Evolutionary conservation across 1,139 yeast genomes (phyloP).

Genomic region (Casaregolazyma suthepensis): DNA sequence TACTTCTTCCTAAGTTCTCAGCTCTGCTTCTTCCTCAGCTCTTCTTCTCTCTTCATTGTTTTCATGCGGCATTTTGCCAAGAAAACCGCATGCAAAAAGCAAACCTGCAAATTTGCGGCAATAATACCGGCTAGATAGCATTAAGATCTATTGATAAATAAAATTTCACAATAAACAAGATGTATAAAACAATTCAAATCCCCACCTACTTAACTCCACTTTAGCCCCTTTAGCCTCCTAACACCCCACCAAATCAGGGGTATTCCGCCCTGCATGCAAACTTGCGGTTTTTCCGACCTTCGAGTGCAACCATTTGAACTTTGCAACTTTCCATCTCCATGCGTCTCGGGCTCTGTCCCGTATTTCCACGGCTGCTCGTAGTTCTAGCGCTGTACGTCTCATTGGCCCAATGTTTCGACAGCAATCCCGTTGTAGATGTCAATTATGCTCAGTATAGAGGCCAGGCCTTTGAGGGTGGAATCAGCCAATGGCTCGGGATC

Average conservation of each 20-base stretch:
- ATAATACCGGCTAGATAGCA: neutral
- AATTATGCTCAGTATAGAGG: constrained; percentile 3
- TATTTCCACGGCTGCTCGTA: neutral
- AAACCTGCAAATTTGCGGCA: neutral
- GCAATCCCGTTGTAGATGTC: neutral
- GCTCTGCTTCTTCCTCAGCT: neutral
- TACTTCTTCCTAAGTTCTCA: neutral
- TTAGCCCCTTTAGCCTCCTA: no score
- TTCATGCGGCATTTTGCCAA: neutral
- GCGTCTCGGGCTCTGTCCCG: neutral
- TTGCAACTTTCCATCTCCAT: neutral
- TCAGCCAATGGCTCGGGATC: constrained; percentile 10
- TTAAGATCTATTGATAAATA: neutral
- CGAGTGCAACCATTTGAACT: neutral
- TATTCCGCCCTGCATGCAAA: neutral
- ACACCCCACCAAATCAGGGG: neutral
- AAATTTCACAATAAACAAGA: no score
- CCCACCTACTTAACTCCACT: no score
- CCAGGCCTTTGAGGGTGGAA: neutral
- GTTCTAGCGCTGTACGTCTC: neutral
- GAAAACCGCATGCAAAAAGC: neutral
- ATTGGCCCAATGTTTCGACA: neutral
- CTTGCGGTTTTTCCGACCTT: neutral
- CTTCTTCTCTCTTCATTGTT: neutral
- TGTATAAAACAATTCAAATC: no score